Base-by-base conservation (phyloP, 345 rosid genomes). In the Citrus unshiu region DNA sequence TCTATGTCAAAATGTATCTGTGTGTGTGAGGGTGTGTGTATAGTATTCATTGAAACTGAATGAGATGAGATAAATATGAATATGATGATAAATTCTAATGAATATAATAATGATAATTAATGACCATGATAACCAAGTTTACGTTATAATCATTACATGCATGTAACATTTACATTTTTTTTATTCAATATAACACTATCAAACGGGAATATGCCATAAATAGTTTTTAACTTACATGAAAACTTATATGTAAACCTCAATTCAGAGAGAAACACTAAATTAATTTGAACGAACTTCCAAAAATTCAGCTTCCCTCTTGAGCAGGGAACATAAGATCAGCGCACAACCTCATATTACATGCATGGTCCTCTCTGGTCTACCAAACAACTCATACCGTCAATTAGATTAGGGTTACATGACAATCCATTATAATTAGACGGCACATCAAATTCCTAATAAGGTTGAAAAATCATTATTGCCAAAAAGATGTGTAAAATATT, bases 311-410 rank as follows among this genome's bases (percentile, higher is more conserved):
- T 73, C 84, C 91, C 89, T 78, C 60, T 9, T 8, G 35, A 67
- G 18, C 7, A 78, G 89, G 90, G 40, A 83, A 89, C 21, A 13
- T 56, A 43, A 66, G 65, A 69, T 35, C 49, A 16, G 74, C 64
- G 14, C 6, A 43, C 22, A 46, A 59, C 88, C 83, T 65, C 79
- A 78, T 7, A 57, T 69, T 24, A 0, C 16, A 30, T 24, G 32
- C 60, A 21, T 60, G 78, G 34, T 64, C 77, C 49, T 68, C 57
- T 10, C 10, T 12, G 32, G 9, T 25, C 65, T 25, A 29, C 9
- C 19, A 21, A 67, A 67, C 71, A 37, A 54, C 46, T 70, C 78
- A 43, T 40, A 34, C 18, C 77, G 5, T 7, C 68, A 18, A 63
- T 59, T 37, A 27, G 67, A 61, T 66, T 73, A 19, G 9, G 76